Conservation (phyloP, 1,139 yeast species). For the Sugiyamaella pinicola region DNA sequence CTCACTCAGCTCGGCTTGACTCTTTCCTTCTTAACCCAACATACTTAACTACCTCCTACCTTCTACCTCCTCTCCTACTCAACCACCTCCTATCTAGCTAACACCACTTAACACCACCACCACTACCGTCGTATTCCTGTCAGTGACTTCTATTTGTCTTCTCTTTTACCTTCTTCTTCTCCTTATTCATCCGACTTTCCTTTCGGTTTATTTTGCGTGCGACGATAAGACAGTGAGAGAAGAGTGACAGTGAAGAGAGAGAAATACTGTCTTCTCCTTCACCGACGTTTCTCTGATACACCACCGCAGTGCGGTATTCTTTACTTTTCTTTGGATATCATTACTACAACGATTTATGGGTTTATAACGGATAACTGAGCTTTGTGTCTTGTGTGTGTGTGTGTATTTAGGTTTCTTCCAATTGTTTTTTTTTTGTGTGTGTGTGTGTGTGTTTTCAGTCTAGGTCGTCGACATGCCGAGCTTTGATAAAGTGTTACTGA, state of each 20-base stretch:
- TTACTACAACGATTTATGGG: neutral
- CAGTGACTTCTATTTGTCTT: too few species aligned
- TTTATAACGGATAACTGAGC: neutral
- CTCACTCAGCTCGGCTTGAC: too few species aligned
- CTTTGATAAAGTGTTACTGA: conserved; percentile 16
- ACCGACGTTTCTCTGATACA: too few species aligned
- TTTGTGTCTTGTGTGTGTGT: neutral
- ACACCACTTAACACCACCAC: too few species aligned
- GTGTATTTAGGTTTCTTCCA: neutral
- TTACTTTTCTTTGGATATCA: neutral
- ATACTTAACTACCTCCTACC: too few species aligned
- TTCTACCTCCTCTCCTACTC: neutral
- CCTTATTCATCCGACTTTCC: neutral
- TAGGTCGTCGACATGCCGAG: conserved; percentile 3
- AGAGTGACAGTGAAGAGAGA: too few species aligned
- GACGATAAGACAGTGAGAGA: too few species aligned
- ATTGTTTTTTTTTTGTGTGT: too few species aligned
- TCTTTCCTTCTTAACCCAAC: too few species aligned
- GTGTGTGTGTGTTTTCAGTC: neutral
- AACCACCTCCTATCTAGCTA: neutral
- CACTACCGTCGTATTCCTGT: too few species aligned
- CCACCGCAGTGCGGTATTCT: too few species aligned
- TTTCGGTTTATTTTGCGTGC: neutral
- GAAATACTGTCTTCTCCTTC: neutral
- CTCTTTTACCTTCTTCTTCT: too few species aligned